A percentile compares a stretch with the other conserved stretches of the same genome.
These are phyloP conservation scores for Phialophora chinensis DNA, from an alignment of 2,329 filamentous ascomycete species.

Conservation along the genomic window DNA sequence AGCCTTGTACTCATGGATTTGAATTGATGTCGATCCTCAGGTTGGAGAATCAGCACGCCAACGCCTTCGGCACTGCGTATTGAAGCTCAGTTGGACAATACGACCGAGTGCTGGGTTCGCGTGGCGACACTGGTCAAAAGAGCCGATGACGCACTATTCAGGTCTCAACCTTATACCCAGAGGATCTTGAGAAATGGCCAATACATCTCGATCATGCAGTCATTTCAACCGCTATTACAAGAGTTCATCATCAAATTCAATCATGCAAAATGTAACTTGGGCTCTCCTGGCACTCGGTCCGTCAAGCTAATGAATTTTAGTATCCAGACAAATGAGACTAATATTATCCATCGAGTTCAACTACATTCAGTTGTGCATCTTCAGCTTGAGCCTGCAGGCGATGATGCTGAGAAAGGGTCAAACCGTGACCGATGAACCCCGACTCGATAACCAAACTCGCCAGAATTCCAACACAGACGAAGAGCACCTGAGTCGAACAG, in stretches of 20 bases:
- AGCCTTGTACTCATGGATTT: background rate
- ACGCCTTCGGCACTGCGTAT: conserved; percentile 2
- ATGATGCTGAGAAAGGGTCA: conserved; percentile 7
- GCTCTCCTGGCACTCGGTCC: background rate
- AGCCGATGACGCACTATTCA: conserved; percentile 10
- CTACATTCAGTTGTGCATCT: conserved; percentile 13
- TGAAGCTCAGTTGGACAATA: conserved; percentile 7
- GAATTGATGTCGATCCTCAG: conserved; percentile 1
- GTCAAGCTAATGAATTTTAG: background rate
- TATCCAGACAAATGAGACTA: conserved; percentile 9
- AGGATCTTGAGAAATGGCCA: conserved; percentile 4
- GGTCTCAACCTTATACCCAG: conserved; percentile 12
- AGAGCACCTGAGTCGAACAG: conserved; percentile 3
- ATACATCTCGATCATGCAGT: conserved; percentile 12
- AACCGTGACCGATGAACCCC: background rate
- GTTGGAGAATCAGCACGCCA: conserved; percentile 10
- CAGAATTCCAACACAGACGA: background rate
- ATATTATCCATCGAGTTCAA: conserved; percentile 11
- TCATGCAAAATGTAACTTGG: conserved; percentile 13
- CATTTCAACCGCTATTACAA: conserved; percentile 9
- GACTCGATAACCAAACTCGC: background rate
- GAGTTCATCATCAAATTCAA: conserved; percentile 15
- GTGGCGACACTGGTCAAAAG: conserved; percentile 10
- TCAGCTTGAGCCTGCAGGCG: conserved; percentile 9
- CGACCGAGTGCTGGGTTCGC: conserved; percentile 12